These are phyloP conservation scores for Panellus pusillus DNA, from an alignment of 768 basidiomycete species.

Conservation along the genomic window DNA sequence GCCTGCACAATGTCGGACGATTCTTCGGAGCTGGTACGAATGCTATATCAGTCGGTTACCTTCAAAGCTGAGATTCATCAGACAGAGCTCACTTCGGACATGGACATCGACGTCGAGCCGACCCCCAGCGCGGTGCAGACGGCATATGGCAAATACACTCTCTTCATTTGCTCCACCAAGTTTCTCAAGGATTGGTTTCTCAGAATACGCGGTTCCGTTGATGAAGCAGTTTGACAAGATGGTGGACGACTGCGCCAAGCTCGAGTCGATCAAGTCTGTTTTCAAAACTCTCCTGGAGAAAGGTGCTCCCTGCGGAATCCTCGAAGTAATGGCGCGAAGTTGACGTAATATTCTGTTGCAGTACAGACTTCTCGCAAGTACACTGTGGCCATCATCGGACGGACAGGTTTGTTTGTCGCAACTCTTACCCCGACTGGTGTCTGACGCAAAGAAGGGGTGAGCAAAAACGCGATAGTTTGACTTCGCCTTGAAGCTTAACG, in stretches of 20 bases:
- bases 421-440: not conserved
- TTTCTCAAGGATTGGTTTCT: not conserved
- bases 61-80: no score
- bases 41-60: no score
- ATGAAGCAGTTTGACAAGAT: not conserved
- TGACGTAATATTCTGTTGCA: not conserved
- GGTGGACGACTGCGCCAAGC: not conserved
- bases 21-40: slow-evolving; percentile 1
- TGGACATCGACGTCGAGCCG: not conserved
- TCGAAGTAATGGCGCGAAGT: no score
- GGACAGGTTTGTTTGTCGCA: slow-evolving; percentile 10
- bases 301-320: no score
- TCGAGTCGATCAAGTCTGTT: no score
- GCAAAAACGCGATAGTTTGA: not conserved
- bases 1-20: not conserved
- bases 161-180: not conserved
- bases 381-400: slow-evolving; percentile 17
- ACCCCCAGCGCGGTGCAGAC: not conserved
- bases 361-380: not conserved
- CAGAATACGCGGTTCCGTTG: slow-evolving; percentile 5
- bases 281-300: no score
- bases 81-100: not conserved
- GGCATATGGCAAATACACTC: not conserved
- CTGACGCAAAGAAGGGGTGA: slow-evolving; percentile 5
- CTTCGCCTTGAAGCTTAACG: not conserved